Evolutionary conservation across 2,329 filamentous ascomycete species (phyloP).

Genomic region (Paraphaeosphaeria minitans): DNA sequence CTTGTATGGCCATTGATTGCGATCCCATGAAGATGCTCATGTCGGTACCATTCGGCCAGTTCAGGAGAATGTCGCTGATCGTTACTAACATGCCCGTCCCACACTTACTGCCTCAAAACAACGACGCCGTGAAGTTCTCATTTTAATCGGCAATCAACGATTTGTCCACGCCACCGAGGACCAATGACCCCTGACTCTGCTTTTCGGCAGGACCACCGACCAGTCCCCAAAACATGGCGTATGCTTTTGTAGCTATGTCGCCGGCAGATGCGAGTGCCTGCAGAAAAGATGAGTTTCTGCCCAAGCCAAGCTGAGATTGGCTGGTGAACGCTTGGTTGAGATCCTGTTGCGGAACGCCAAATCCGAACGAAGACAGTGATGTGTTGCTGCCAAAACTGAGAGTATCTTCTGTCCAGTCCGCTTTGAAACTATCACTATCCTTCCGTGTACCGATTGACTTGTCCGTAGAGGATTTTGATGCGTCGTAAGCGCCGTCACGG

Average conservation of each 20-base stretch:
- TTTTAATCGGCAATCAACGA: conserved; percentile 18
- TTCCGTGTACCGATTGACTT: conserved; percentile 12
- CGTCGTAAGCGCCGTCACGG: conserved; percentile 19
- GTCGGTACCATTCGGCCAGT: conserved; percentile 42
- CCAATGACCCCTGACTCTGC: conserved; percentile 30
- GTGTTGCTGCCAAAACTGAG: conserved; percentile 16
- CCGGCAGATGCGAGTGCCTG: conserved; percentile 26
- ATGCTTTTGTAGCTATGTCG: conserved; percentile 35
- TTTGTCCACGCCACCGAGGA: conserved; percentile 35
- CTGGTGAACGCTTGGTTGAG: conserved; percentile 17
- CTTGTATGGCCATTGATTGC: conserved; percentile 22
- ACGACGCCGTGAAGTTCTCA: conserved; percentile 23
- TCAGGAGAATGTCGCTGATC: conserved; percentile 38
- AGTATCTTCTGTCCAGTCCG: conserved; percentile 18
- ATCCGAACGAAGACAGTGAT: conserved; percentile 17
- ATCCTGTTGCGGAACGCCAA: conserved; percentile 20
- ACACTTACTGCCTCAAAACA: conserved; percentile 21
- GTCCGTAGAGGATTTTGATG: conserved; percentile 14
- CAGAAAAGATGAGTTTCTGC: conserved; percentile 40
- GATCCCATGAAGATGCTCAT: conserved; percentile 32
- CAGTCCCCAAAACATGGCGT: conserved; percentile 42
- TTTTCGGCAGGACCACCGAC: conserved; percentile 22
- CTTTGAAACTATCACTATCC: conserved; percentile 17
- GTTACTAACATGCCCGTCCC: conserved; percentile 35
- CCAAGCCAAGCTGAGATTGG: conserved; percentile 33